Percentiles rank a stretch among this genome's conserved stretches.
Conservation (phyloP, 257 asterid species). For the Schizonepeta tenuifolia region DNA sequence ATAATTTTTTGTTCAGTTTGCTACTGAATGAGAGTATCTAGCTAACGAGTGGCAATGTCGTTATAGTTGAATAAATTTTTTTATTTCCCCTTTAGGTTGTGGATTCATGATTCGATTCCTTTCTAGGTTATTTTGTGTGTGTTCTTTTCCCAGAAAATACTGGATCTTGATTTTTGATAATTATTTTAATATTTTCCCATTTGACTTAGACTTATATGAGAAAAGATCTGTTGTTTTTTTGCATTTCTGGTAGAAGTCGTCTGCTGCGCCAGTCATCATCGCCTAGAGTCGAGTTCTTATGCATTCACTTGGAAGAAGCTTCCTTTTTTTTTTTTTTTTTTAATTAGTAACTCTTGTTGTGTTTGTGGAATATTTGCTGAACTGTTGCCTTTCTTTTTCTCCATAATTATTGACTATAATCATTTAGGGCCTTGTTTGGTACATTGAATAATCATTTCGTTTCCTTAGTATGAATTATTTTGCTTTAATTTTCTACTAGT, state of each 20-base stretch:
- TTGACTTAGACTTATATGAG: neutral
- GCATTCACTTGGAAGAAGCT: neutral
- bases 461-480: neutral
- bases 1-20: neutral
- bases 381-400: neutral
- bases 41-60: slow-evolving; percentile 27
- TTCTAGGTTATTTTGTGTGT: neutral
- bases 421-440: slow-evolving; percentile 25
- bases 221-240: slow-evolving; percentile 17
- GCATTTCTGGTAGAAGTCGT: slow-evolving; percentile 4
- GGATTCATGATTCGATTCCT: slow-evolving; percentile 8
- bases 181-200: neutral
- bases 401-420: slow-evolving; percentile 11
- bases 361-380: slow-evolving; percentile 26
- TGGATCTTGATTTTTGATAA: neutral
- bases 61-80: neutral
- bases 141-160: neutral
- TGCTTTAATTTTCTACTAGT: slow-evolving; percentile 14
- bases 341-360: neutral
- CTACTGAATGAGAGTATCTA: neutral
- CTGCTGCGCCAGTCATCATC: neutral
- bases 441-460: slow-evolving; percentile 21
- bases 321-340: slow-evolving; percentile 19
- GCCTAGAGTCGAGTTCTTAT: slow-evolving; percentile 13
- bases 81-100: neutral